A percentile compares a stretch with the other conserved stretches of the same genome.
These are phyloP conservation scores for Trypanosoma rangeli DNA, from an alignment of 208 protist genomes.

Conservation along the genomic window DNA sequence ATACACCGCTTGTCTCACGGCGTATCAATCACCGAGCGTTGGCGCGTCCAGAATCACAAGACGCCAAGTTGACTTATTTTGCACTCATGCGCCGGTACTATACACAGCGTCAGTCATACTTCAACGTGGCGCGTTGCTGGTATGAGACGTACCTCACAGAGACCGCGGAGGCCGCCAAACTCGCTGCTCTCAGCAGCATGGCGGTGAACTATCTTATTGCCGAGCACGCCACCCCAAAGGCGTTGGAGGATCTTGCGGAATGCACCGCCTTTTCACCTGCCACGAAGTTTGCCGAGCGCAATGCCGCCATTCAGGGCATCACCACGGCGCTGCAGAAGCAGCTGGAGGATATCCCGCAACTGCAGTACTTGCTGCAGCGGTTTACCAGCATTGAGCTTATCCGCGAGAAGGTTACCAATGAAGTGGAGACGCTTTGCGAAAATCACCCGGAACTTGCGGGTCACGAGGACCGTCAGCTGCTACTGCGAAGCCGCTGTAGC, in stretches of 20 bases:
- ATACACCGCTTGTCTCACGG: conserved; percentile 91
- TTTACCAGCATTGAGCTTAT: conserved; percentile 90
- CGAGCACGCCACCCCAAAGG: conserved; percentile 78
- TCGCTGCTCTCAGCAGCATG: conserved; percentile 74
- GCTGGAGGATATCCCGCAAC: conserved; percentile 69
- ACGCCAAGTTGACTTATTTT: conserved; percentile 87
- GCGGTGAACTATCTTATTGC: conserved; percentile 82
- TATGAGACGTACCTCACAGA: conserved; percentile 92
- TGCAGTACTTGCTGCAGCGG: conserved; percentile 69
- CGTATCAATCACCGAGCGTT: conserved; percentile 93
- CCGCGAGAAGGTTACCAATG: conserved; percentile 60
- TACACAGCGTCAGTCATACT: conserved; percentile 79
- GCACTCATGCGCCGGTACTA: conserved; percentile 90
- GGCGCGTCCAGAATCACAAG: conserved; percentile 53
- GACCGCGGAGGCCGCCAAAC: conserved; percentile 65
- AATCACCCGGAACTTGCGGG: conserved; percentile 70
- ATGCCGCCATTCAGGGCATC: conserved; percentile 46
- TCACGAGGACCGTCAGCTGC: conserved; percentile 52
- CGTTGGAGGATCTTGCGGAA: conserved; percentile 77
- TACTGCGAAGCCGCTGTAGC: conserved; percentile 92
- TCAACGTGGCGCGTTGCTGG: conserved; percentile 94
- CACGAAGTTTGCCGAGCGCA: conserved; percentile 61
- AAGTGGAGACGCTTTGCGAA: conserved; percentile 55
- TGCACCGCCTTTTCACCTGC: conserved; percentile 70
- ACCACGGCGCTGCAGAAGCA: conserved; percentile 57